Evolutionary conservation across 148 eudicot genomes (phyloP), one percentile per base, ranked within the genome.

Genomic region (Simmondsia chinensis): DNA sequence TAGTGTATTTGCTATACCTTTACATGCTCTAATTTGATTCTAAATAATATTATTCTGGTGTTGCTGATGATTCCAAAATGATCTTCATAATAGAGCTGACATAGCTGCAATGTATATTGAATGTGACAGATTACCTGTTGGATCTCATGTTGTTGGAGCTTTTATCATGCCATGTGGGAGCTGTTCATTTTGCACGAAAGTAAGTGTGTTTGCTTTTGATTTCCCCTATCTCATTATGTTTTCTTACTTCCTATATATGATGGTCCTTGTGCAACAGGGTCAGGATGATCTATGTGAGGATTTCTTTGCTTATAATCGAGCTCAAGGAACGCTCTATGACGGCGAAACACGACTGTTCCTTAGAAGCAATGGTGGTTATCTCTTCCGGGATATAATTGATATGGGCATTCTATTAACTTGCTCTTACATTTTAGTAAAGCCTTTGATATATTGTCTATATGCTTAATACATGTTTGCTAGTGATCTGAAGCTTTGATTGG

Each of bases 151-250:
- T 47, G 69, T 93, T 55, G 99, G 96, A 66, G 95, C 99, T 49
- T 93, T 93, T 54, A 93, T 93, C 54, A 93, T 93, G 99, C 99
- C 99, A 20, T 93, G 99, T 55, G 99, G 99, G 50, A 79, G 48
- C 76, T 93, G 99, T 66, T 59, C 69, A 65, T 93, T 72, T 63
- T 93, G 99, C 68, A 66, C 72, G 46, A 79, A 77, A 96, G 99
- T 87, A 56, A 50, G 29, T 36, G 22, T 8, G 35, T 9, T 27
- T 36, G 28, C 19, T 20, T 10, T 35, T 22, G 25, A 21, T 34
- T 46, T 66, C 32, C 2, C 13, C 12, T 42, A n/a, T n/a, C 17
- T n/a, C 11, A 4, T 9, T n/a, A 35, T 24, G 12, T 33, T 9
- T 14, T 37, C 22, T 28, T 51, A 3, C 40, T 60, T 17, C 12